Evolutionary conservation across 2,329 filamentous ascomycete genomes (phyloP), one percentile per base, ranked within the genome.

Genomic region (Colletotrichum phormii): DNA sequence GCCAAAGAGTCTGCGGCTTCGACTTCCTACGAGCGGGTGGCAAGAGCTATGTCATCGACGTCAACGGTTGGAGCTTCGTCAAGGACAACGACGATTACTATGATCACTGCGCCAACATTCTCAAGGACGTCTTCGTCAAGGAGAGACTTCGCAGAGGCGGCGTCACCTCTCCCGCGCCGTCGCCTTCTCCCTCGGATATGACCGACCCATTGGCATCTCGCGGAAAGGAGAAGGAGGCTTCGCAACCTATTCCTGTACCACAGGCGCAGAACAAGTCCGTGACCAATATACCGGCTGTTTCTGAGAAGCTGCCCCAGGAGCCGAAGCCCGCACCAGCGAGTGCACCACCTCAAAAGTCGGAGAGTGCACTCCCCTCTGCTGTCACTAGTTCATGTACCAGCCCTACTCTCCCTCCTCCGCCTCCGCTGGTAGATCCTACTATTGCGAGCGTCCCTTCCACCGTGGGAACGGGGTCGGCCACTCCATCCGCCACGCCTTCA

Each of bases 21-120:
- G 97, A 99, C 81, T 88, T 99, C 73, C 87, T 99, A 69, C 92
- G 97, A 33, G 95, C 95, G 13, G 92, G 91, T 62, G 94, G 95
- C 18, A 94, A 94, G 81, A 98, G 96, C 81, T 99, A 95, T 83
- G 97, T 99, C 61, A 99, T 99, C 76, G 97, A 99, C 78, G 97
- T 99, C 77, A 99, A 99, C 81, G 97, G 97, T 13, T 99, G 97
- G 97, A 98, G 96, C 80, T 99, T 99, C 79, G 97, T 99, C 81
- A 99, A 99, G 82, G 97, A 99, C 81, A 99, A 99, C 78, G 96
- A 98, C 75, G 95, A 97, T 73, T 99, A 99, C 82, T 99, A 99
- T 81, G 94, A 98, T 79, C 94, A 95, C 79, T 97, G 93, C 77
- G 91, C 97, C 26, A 92, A 87, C 72, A 98, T 98, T 61, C 85